Evolutionary conservation across 2,329 filamentous ascomycete genomes (phyloP).

Genomic region (Colletotrichum lentis): DNA sequence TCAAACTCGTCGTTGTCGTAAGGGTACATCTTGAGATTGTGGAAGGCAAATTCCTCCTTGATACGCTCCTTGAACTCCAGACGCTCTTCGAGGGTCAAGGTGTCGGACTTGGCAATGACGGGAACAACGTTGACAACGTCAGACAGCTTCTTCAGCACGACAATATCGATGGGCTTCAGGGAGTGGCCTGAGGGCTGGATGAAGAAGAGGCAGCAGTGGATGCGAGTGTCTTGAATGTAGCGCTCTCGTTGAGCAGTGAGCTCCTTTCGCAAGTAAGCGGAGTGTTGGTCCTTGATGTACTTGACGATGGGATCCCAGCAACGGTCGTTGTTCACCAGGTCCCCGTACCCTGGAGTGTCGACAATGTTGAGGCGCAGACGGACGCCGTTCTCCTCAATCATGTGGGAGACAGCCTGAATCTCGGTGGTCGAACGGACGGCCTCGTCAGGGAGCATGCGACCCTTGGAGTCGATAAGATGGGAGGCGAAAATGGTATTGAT

Average conservation of each 20-base stretch:
- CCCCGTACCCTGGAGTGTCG: constrained; percentile 97
- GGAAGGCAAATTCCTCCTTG: constrained; percentile 99
- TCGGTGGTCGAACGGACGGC: constrained; percentile 94
- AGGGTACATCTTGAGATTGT: constrained; percentile 99
- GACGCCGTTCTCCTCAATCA: constrained; percentile 99
- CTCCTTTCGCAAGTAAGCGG: constrained; percentile 98
- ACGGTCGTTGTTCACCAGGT: constrained; percentile 99
- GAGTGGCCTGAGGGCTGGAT: constrained; percentile 98
- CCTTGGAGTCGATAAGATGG: constrained; percentile 98
- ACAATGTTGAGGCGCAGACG: constrained; percentile 98
- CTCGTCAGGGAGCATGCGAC: constrained; percentile 90
- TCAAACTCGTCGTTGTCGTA: constrained; percentile 99
- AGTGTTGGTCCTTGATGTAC: constrained; percentile 99
- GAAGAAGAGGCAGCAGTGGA: constrained; percentile 99
- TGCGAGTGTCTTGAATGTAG: constrained; percentile 98
- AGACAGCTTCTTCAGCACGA: constrained; percentile 98
- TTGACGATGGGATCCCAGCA: constrained; percentile 99
- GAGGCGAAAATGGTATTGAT: constrained; percentile 99
- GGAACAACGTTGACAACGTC: constrained; percentile 99
- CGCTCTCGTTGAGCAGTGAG: constrained; percentile 98
- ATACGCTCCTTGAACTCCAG: constrained; percentile 98
- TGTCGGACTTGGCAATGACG: constrained; percentile 98
- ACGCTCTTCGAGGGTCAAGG: constrained; percentile 93
- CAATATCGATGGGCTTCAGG: constrained; percentile 98
- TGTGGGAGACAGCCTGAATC: constrained; percentile 97